Base-by-base conservation (phyloP, 2,329 filamentous ascomycete species). In the Ilyonectria mors-panacis region DNA sequence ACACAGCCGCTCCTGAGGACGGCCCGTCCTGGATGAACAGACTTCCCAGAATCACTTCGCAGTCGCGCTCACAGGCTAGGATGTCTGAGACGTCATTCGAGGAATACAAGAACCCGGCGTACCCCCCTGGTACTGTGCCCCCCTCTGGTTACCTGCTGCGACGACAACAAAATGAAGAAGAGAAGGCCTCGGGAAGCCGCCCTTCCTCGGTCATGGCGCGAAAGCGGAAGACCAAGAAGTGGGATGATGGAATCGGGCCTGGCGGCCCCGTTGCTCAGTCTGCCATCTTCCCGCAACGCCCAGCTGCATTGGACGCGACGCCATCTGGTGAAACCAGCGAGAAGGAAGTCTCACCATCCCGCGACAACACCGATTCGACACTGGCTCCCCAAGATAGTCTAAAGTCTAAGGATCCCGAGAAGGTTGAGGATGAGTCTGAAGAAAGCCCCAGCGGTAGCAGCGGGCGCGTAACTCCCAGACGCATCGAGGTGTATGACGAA, bases 21-120 rank as follows among this genome's bases (percentile, higher is more conserved):
- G 94, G 94, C 0, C 93, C 94, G 2, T 91, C 91, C 2, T 99
- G 96, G 96, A 97, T 98, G 93, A 96, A 97, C 73, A 89, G 96
- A 60, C 85, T 99, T 48, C 96, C 96, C 6, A 81, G 92, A 78
- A 87, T 91, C 71, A 85, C 89, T 56, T 88, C 89, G 0, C 86
- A 86, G 66, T 91, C 89, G 37, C 92, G 94, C 71, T 98, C 96
- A 1, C 91, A 95, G 74, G 94, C 94, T 5, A 93, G 92, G 78
- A 92, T 94, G 88, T 97, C 95, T 0, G 92, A 95, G 70, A 87
- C 90, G 0, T 92, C 94, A n/a, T 85, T 84, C 8, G 87, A 91
- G 17, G 91, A 93, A 21, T 81, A 88, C n/a, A 89, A 88, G 73
- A 80, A 85, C 69, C 88, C 87, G 3, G 83, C 83, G 12, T 86